Evolutionary conservation across 225 moss, liverwort and hornwort genomes (phyloP).

Genomic region (Thuidium tamariscinum): DNA sequence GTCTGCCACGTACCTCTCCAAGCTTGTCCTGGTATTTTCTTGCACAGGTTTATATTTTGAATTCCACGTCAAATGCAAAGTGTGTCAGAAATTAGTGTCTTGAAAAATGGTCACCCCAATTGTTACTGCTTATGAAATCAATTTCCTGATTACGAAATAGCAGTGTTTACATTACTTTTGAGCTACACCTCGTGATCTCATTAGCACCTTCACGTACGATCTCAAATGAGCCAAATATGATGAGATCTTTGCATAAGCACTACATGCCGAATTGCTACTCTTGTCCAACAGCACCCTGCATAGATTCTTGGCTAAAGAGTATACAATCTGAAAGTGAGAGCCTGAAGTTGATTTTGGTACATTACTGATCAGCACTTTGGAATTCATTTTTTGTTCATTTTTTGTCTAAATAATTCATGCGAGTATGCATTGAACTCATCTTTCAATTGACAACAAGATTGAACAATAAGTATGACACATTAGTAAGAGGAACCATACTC

Average conservation of each 20-base stretch:
- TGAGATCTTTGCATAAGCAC: background rate
- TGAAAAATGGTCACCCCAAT: background rate
- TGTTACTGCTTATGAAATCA: background rate
- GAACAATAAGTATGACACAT: background rate
- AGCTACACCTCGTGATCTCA: background rate
- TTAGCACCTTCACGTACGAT: background rate
- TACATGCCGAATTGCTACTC: background rate
- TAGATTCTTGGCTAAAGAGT: background rate
- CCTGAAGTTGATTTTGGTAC: background rate
- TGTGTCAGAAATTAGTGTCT: background rate
- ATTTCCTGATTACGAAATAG: background rate
- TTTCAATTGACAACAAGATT: background rate
- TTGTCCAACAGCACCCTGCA: background rate
- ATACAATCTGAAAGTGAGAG: background rate
- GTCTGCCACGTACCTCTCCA: slow-evolving; percentile 65
- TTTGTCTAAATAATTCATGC: background rate
- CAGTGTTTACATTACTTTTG: background rate
- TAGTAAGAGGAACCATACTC: background rate
- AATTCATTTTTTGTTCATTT: background rate
- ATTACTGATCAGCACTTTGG: background rate
- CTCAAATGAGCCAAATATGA: background rate
- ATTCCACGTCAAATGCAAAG: background rate
- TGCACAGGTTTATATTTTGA: background rate
- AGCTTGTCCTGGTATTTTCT: slow-evolving; percentile 57
- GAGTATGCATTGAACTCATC: background rate